Base-by-base conservation (phyloP, 1,284 basidiomycete genomes). In the Marasmius oreades region DNA sequence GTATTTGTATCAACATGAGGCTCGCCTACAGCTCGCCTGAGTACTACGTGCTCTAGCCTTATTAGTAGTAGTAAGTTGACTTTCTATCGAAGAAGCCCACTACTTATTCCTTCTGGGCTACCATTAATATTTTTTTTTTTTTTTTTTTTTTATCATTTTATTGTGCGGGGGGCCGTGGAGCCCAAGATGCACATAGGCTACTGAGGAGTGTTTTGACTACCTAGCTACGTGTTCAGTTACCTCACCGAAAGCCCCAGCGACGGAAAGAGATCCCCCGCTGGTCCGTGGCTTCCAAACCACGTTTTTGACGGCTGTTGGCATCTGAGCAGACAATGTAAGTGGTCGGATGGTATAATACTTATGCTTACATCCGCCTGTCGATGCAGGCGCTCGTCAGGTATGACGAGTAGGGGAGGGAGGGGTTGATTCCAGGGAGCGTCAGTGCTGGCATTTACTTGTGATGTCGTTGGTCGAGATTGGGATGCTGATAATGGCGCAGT, bases 81-180 rank as follows among this genome's bases (percentile, higher is more conserved):
- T n/a, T n/a, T n/a, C n/a, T n/a, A n/a, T n/a, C n/a, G n/a, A n/a
- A n/a, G n/a, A n/a, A n/a, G n/a, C n/a, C n/a, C n/a, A n/a, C n/a
- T n/a, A n/a, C n/a, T n/a, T n/a, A n/a, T n/a, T n/a, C n/a, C n/a
- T n/a, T n/a, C n/a, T n/a, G n/a, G n/a, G n/a, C n/a, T n/a, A n/a
- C n/a, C n/a, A n/a, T n/a, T n/a, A n/a, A n/a, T n/a, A n/a, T n/a
- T 44, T 20, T 46, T 46, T 46, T 46, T 46, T 46, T 46, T 46
- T 46, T 46, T 46, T 46, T 46, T 46, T 46, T 46, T 46, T 46
- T 3, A 28, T 46, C 44, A 46, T n/a, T 46, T 46, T 46, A 46
- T 46, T 46, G 44, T 23, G 44, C 44, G 5, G 4, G 24, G 44
- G 44, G 28, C 28, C 24, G 3, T 14, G 3, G 3, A 7, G 44